Conservation (phyloP, 1,284 basidiomycete species). For the Inonotus obliquus region DNA sequence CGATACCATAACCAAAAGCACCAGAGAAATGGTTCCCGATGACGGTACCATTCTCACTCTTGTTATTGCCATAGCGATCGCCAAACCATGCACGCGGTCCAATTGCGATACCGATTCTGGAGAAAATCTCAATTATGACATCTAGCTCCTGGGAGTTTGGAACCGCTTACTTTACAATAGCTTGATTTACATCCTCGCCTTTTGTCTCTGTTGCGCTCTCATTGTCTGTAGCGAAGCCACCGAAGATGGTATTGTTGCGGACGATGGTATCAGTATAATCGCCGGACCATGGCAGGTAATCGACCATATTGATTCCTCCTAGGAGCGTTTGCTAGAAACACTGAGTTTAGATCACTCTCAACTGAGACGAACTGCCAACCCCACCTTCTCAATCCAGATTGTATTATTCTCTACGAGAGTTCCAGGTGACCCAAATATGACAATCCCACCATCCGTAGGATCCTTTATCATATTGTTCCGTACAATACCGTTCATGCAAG, state of each 20-base stretch:
- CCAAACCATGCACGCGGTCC: conserved; percentile 81
- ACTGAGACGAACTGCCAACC: conserved; percentile 21
- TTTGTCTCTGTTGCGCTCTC: conserved; percentile 35
- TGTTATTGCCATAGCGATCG: conserved; percentile 51
- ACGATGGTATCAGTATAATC: conserved; percentile 68
- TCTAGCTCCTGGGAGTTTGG: conserved; percentile 6
- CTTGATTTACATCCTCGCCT: conserved; percentile 55
- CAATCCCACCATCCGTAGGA: conserved; percentile 80
- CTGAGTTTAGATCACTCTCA: not conserved
- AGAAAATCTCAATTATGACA: conserved; percentile 17
- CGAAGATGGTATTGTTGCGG: conserved; percentile 64
- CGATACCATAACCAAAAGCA: conserved; percentile 68
- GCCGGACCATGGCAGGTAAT: conserved; percentile 70
- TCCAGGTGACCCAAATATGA: conserved; percentile 79
- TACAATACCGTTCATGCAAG: conserved; percentile 62
- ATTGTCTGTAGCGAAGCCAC: conserved; percentile 57
- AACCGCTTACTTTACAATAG: conserved; percentile 59
- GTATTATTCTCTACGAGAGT: conserved; percentile 72
- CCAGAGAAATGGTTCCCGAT: conserved; percentile 65
- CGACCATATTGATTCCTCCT: conserved; percentile 82
- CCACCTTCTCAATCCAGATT: conserved; percentile 63
- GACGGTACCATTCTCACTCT: conserved; percentile 57
- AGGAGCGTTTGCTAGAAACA: conserved; percentile 58
- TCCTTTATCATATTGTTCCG: conserved; percentile 69
- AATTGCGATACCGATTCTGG: conserved; percentile 67